Conservation (phyloP, 306 rosid genomes). For the Lathyrus tuberosus region DNA sequence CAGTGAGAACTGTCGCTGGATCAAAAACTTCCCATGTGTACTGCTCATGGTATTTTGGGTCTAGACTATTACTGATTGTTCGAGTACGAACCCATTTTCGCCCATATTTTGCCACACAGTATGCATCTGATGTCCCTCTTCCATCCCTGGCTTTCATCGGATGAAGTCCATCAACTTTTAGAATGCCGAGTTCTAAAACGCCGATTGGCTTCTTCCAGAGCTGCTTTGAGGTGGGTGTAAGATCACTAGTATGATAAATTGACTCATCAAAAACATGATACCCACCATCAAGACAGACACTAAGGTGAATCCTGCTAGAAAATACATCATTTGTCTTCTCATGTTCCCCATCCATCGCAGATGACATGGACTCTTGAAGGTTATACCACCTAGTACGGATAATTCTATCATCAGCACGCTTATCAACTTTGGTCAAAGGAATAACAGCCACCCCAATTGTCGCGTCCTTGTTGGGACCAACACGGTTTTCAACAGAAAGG, state of each 20-base stretch:
- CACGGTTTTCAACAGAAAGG: conserved; percentile 73
- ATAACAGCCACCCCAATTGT: conserved; percentile 66
- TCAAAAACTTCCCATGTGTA: conserved; percentile 94
- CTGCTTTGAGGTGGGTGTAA: conserved; percentile 76
- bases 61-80: conserved; percentile 66
- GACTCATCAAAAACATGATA: conserved; percentile 96
- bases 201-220: conserved; percentile 90
- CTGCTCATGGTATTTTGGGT: conserved; percentile 89
- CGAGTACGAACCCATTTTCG: conserved; percentile 95
- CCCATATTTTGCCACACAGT: conserved; percentile 93
- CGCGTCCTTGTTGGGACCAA: conserved; percentile 75
- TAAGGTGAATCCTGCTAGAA: conserved; percentile 65
- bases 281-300: conserved; percentile 92
- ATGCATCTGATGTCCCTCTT: conserved; percentile 74
- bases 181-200: conserved; percentile 78
- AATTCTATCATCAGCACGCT: conserved; percentile 76
- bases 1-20: conserved; percentile 85
- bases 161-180: conserved; percentile 66
- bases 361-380: conserved; percentile 69
- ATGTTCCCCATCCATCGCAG: conserved; percentile 64
- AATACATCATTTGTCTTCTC: conserved; percentile 56
- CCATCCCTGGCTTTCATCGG: conserved; percentile 83
- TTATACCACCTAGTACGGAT: conserved; percentile 62
- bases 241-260: conserved; percentile 85
- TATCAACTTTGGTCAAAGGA: conserved; percentile 60